Evolutionary conservation across 352 stramenopile species (phyloP), one percentile per base, ranked within the genome.

Genomic region (Plasmopara halstedii): DNA sequence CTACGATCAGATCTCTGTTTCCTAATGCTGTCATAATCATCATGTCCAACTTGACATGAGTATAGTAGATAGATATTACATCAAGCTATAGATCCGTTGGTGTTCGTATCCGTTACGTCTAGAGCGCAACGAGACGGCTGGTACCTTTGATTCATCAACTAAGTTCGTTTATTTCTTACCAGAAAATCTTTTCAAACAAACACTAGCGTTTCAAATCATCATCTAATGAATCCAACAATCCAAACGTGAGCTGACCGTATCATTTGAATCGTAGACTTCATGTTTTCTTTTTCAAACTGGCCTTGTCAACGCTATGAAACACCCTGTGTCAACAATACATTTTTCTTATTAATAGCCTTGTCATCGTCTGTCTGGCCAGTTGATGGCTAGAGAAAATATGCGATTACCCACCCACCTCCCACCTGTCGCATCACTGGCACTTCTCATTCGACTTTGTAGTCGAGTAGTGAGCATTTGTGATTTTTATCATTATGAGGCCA

Each of bases 311-410:
- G 32, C 44, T 56, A 64, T 64, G 32, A 20, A 23, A 35, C 26
- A 51, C 35, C 47, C 52, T 53, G 53, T 49, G 25, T 29, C 25
- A 29, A 29, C 25, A 29, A 29, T 35, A 18, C 31, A 36, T 32
- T 45, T 55, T 38, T 11, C 7, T 1, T 29, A 29, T 29, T 29
- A 29, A 29, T 29, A 29, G 25, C 11, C 25, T 11, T 29, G 25
- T 29, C 25, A 10, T 29, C 3, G 25, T 29, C 3, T 4, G 25
- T 29, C 25, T 29, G 25, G 25, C 39, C 37, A 34, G 32, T 50
- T 42, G 36, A 47, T 42, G 34, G 14, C 46, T 62, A 22, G 34
- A 53, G 54, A 60, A 47, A 67, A 57, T 41, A 32, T 61, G 54
- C 54, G 54, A 68, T 55, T 31, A 29, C 53, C 43, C 38, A 64